Conservation (phyloP, 495 filamentous ascomycete species). For the Viridothelium virens region DNA sequence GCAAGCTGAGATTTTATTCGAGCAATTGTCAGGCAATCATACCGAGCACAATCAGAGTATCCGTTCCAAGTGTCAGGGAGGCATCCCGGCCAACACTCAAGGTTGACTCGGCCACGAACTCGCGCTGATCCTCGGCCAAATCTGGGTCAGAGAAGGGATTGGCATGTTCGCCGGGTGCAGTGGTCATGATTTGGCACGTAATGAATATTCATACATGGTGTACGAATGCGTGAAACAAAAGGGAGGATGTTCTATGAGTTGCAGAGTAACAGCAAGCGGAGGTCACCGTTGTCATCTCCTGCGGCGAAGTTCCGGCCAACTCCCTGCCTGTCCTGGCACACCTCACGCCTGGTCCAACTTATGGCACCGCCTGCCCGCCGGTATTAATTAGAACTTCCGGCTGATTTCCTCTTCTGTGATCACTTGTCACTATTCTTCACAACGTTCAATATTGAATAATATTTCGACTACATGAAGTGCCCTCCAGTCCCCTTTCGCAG, state of each 20-base stretch:
- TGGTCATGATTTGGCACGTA: slow-evolving; percentile 4
- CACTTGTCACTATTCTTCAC: too few species aligned
- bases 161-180: neutral
- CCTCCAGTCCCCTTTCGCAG: neutral
- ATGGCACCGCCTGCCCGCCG: too few species aligned
- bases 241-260: neutral
- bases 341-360: too few species aligned
- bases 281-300: neutral
- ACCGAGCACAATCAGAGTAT: slow-evolving; percentile 59
- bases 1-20: slow-evolving; percentile 9
- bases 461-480: neutral
- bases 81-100: slow-evolving; percentile 52
- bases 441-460: neutral
- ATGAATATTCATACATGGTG: neutral
- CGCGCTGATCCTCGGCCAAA: neutral
- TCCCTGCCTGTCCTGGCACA: too few species aligned
- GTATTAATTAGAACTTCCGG: too few species aligned
- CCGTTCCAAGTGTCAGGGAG: slow-evolving; percentile 54
- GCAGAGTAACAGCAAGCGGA: neutral
- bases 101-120: neutral
- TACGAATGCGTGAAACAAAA: neutral
- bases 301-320: too few species aligned
- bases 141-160: slow-evolving; percentile 4
- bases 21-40: slow-evolving; percentile 19
- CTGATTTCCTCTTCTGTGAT: too few species aligned